A percentile compares a stretch with the other conserved stretches of the same genome.
Evolutionary conservation across 371 early-diverging fungal genomes (phyloP).

Genomic region (Lichtheimia ramosa): DNA sequence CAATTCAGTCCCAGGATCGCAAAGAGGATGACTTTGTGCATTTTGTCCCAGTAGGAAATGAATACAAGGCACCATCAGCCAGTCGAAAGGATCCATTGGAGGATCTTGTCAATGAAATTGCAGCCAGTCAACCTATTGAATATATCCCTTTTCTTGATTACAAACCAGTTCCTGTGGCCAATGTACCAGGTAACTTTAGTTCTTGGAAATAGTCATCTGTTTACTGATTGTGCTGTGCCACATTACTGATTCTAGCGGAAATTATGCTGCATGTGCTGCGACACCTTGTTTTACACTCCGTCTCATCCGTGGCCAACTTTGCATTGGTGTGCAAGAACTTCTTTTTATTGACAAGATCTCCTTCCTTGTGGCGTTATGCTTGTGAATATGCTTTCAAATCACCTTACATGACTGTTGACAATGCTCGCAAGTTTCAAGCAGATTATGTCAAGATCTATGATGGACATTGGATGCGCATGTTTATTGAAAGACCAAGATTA

Average conservation of each 20-base stretch:
- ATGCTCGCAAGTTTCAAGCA: slow-evolving; percentile 18
- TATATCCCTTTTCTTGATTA: slow-evolving; percentile 39
- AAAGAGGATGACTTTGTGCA: slow-evolving; percentile 28
- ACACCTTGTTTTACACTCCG: slow-evolving; percentile 38
- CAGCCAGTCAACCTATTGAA: slow-evolving; percentile 11
- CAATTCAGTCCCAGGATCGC: slow-evolving; percentile 6
- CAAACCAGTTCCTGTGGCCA: slow-evolving; percentile 39
- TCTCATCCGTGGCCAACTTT: slow-evolving; percentile 45
- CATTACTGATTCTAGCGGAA: slow-evolving; percentile 21
- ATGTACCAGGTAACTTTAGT: slow-evolving; percentile 37
- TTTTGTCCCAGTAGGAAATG: slow-evolving; percentile 37
- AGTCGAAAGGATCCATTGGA: slow-evolving; percentile 27
- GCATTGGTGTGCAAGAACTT: slow-evolving; percentile 60
- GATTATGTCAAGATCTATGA: slow-evolving; percentile 27
- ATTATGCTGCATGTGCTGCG: slow-evolving; percentile 37
- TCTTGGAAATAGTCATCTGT: too few species aligned
- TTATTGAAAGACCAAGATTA: slow-evolving; percentile 63
- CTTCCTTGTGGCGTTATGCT: slow-evolving; percentile 58
- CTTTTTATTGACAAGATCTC: slow-evolving; percentile 45
- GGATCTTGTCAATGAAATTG: slow-evolving; percentile 27
- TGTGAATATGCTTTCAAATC: slow-evolving; percentile 46
- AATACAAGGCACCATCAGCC: slow-evolving; percentile 32
- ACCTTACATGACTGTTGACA: slow-evolving; percentile 29
- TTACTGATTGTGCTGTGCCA: too few species aligned
- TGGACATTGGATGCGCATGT: slow-evolving; percentile 54